Base-by-base conservation (phyloP, 176 grass and related monocot species). In the Chloris gayana region DNA sequence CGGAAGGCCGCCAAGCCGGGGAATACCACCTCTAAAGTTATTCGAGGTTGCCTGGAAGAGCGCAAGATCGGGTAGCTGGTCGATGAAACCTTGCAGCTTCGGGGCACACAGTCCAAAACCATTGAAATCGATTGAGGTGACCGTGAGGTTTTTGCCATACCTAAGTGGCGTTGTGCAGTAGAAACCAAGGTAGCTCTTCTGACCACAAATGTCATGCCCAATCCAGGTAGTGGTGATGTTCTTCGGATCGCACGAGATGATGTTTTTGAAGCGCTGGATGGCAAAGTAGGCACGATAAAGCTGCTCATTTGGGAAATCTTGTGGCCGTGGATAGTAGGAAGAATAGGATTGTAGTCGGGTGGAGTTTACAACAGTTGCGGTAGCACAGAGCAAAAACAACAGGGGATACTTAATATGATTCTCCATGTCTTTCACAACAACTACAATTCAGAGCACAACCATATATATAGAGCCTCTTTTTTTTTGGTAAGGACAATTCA, bases 241-340 rank as follows among this genome's bases (percentile, higher is more conserved):
- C 8, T 14, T 19, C 31, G 85, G 89, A 12, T 95, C 93, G 11
- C 42, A n/a, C 0, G 82, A 72, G 42, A 95, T 70, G 9, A 75
- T 88, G 0, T 0, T 46, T 64, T 67, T 92, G 87, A 95, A 95
- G 0, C 18, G 1, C 30, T 95, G 93, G 70, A 95, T 95, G 29
- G 72, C 79, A 0, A 39, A 0, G 34, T 95, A 95, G 2, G 85
- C 72, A 0, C 0, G 25, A 35, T 88, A 83, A 1, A 90, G 89
- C 1, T 8, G 33, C 0, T 29, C 42, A 37, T 83, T 84, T n/a
- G 22, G 26, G 64, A 95, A 95, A 5, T 88, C 50, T 0, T 41
- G 39, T 9, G 5, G 39, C 39, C 8, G 5, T 41, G 8, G 4
- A 6, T 41, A 41, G 2, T 2, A 41, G 6, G 39, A 6, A 37